Conservation (phyloP, 225 moss, liverwort and hornwort genomes). For the Polytrichum formosum region DNA sequence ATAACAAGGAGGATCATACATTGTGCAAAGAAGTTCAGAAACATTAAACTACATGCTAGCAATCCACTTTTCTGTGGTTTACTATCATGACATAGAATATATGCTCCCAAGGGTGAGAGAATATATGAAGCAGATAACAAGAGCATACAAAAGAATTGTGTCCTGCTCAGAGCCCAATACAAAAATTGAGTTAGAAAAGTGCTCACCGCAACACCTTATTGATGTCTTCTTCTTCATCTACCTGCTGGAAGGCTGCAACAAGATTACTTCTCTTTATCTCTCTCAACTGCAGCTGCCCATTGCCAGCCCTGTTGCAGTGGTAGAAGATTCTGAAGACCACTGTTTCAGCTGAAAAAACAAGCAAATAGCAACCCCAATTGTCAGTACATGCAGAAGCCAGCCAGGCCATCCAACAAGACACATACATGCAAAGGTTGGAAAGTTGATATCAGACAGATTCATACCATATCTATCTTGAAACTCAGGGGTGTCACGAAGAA, state of each 20-base stretch:
- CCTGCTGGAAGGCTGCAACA: conserved; percentile 75
- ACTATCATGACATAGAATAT: too few relatives aligned
- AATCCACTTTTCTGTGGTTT: too few relatives aligned
- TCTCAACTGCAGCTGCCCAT: conserved; percentile 82
- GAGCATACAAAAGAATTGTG: background rate
- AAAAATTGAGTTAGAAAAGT: background rate
- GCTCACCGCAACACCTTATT: conserved; percentile 91
- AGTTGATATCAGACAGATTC: background rate
- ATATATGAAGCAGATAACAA: too few relatives aligned
- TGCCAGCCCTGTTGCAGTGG: conserved; percentile 88
- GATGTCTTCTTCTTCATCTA: conserved; percentile 94
- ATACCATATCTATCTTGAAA: conserved; percentile 98
- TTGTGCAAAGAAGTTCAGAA: too few relatives aligned
- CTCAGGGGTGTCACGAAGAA: conserved; percentile 90
- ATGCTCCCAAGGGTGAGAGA: too few relatives aligned
- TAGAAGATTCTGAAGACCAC: conserved; percentile 97
- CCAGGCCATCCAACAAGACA: background rate
- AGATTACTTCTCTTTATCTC: conserved; percentile 92
- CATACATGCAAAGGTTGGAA: background rate
- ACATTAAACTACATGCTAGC: background rate
- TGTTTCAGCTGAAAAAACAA: conserved; percentile 74
- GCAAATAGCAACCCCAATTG: background rate
- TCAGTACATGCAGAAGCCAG: background rate
- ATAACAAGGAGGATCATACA: background rate
- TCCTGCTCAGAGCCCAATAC: background rate